A percentile compares a stretch with the other conserved stretches of the same genome.
Evolutionary conservation across 371 early-diverging fungal species (phyloP).

Genomic region (Lichtheimia ornata): DNA sequence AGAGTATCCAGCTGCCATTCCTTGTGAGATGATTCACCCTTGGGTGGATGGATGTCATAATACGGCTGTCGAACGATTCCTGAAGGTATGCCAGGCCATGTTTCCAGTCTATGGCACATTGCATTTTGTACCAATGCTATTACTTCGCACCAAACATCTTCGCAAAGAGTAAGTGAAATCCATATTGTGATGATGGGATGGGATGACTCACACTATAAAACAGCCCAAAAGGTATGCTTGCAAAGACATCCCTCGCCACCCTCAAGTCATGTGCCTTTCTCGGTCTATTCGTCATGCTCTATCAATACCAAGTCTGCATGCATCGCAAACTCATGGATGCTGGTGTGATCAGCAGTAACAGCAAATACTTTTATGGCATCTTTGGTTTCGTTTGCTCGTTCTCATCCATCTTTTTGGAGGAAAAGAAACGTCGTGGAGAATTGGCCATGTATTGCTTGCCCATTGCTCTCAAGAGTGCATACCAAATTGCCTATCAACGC

Average conservation of each 20-base stretch:
- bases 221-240: constrained; percentile 52
- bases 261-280: constrained; percentile 65
- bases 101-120: constrained; percentile 73
- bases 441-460: constrained; percentile 71
- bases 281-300: constrained; percentile 60
- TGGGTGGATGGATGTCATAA: constrained; percentile 55
- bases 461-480: constrained; percentile 61
- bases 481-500: constrained; percentile 57
- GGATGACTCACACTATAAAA: neutral
- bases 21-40: constrained; percentile 66
- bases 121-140: constrained; percentile 70
- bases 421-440: constrained; percentile 67
- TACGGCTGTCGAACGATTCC: constrained; percentile 50
- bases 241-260: constrained; percentile 54
- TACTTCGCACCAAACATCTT: constrained; percentile 58
- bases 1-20: constrained; percentile 27
- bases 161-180: constrained; percentile 49
- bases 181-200: neutral
- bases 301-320: constrained; percentile 63
- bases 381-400: constrained; percentile 60
- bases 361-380: constrained; percentile 65
- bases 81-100: constrained; percentile 57
- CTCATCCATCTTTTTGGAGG: constrained; percentile 67
- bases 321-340: constrained; percentile 56
- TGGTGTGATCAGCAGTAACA: constrained; percentile 42